phyloP scores from a whole-genome alignment of 140 eudicot species.

The Anethum foeniculum region DNA sequence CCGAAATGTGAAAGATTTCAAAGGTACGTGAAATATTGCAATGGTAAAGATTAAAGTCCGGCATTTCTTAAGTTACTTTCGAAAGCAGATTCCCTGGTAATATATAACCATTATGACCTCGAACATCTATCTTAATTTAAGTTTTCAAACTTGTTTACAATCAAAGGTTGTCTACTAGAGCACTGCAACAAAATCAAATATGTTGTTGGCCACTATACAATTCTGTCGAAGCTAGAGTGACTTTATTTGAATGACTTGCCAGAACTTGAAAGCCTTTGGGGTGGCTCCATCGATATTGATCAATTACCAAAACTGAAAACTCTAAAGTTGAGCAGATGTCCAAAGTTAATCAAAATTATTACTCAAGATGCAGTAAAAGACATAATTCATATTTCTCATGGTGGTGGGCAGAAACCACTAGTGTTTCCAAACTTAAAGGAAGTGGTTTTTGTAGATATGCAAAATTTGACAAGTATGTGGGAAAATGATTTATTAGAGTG shows the following conservation, averaged over 20 bases:
- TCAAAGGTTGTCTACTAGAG: constrained; percentile 5
- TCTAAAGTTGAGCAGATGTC: background rate
- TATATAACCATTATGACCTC: background rate
- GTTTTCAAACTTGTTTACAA: background rate
- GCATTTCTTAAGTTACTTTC: background rate
- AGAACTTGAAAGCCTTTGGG: constrained; percentile 3
- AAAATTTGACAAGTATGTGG: constrained; percentile 7
- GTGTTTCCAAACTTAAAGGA: constrained; percentile 5
- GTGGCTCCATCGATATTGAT: background rate
- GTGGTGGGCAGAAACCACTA: background rate
- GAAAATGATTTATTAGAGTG: background rate
- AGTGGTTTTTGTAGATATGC: background rate
- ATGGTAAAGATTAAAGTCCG: background rate
- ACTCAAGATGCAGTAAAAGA: background rate
- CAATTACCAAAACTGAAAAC: constrained; percentile 8
- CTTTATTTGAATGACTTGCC: background rate
- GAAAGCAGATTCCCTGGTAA: background rate
- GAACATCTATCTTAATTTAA: constrained; percentile 3
- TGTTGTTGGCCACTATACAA: background rate
- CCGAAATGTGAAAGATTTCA: background rate
- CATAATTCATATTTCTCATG: background rate
- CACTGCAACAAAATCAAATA: background rate
- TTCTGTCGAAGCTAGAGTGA: background rate
- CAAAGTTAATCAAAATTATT: background rate
- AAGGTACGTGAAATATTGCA: background rate